These are phyloP conservation scores for Buxus sempervirens DNA, from an alignment of 164 flowering plant species.

Conservation along the genomic window DNA sequence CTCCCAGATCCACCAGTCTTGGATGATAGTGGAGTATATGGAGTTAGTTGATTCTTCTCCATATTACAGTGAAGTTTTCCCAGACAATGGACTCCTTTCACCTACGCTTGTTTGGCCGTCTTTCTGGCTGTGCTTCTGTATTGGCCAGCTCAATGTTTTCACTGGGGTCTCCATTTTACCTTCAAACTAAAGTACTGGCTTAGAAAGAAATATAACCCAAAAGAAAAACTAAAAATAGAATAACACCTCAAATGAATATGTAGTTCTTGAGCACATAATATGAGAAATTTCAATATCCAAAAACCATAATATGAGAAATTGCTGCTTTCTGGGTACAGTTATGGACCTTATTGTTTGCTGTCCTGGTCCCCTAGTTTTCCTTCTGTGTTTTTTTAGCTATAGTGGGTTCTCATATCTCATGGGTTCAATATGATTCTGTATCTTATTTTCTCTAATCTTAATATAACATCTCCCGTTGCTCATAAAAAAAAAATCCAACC, in stretches of 20 bases:
- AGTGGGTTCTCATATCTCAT: no score
- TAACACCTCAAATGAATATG: background rate
- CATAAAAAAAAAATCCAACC: no score
- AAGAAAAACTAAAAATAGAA: background rate
- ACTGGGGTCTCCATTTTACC: slow-evolving; percentile 22
- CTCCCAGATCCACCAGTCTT: slow-evolving; percentile 23
- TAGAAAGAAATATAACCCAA: background rate
- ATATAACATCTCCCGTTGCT: no score
- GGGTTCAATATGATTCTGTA: no score
- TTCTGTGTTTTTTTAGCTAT: no score
- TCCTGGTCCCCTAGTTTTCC: no score
- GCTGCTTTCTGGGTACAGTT: no score
- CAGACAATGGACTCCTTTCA: slow-evolving; percentile 83
- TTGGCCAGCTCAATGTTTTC: slow-evolving; percentile 30
- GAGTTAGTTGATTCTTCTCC: slow-evolving; percentile 29
- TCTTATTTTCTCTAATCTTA: no score
- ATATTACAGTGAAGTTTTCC: slow-evolving; percentile 69
- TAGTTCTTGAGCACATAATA: background rate
- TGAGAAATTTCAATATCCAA: background rate
- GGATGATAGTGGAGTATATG: slow-evolving; percentile 24
- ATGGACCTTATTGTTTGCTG: no score
- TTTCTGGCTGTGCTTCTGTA: slow-evolving; percentile 22
- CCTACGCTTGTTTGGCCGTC: slow-evolving; percentile 51
- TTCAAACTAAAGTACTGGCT: background rate
- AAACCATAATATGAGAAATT: no score